These are phyloP conservation scores for Suhomyces maxii DNA, from an alignment of 1,139 yeast genomes.

Conservation along the genomic window DNA sequence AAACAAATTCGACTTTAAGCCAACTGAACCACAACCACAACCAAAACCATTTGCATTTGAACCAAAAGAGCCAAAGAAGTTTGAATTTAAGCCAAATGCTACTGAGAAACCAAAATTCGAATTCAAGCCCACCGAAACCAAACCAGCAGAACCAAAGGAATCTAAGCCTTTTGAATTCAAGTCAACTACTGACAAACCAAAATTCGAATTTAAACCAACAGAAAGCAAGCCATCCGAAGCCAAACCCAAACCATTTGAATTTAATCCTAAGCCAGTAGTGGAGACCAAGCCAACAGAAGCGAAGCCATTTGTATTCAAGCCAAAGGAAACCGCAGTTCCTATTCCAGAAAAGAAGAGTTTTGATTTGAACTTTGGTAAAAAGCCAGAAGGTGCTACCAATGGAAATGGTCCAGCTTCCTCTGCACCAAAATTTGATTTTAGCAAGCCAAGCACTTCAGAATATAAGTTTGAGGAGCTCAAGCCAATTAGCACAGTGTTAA, in stretches of 20 bases:
- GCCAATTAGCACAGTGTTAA: conserved; percentile 22
- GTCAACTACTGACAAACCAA: neutral
- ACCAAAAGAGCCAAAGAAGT: neutral
- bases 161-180: neutral
- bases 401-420: neutral
- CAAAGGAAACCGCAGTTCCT: neutral
- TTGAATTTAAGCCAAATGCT: neutral
- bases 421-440: neutral
- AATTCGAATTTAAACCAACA: neutral
- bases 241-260: neutral
- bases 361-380: conserved; percentile 5
- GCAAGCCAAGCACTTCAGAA: neutral
- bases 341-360: conserved; percentile 8
- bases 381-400: neutral
- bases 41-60: neutral
- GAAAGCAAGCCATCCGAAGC: neutral
- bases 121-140: neutral
- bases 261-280: neutral
- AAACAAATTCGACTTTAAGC: neutral
- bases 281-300: neutral
- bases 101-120: neutral
- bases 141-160: neutral
- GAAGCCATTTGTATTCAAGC: neutral
- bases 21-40: neutral
- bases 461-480: conserved; percentile 33